A percentile compares a stretch with the other conserved stretches of the same genome.
phyloP scores from a whole-genome alignment of 1,139 yeast species.

The Zygoascus hellenicus region DNA sequence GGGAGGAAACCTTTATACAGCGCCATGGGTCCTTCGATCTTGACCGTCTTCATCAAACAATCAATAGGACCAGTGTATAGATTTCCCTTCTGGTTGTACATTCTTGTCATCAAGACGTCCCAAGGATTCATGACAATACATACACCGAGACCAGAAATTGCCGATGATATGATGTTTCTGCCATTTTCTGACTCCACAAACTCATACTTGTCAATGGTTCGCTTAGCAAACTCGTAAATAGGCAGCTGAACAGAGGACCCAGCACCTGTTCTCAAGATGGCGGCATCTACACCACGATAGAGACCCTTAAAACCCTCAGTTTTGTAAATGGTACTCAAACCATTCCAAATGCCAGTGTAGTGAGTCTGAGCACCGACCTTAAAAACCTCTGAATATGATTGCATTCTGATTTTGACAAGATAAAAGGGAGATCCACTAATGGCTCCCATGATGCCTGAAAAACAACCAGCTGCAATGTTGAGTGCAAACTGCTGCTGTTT shows the following conservation, averaged over 20 bases:
- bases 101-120: constrained; percentile 90
- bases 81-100: constrained; percentile 89
- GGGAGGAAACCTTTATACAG: constrained; percentile 94
- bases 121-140: constrained; percentile 96
- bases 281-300: constrained; percentile 92
- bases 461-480: constrained; percentile 76
- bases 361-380: constrained; percentile 90
- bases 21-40: constrained; percentile 78
- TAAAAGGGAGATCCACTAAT: constrained; percentile 85
- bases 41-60: constrained; percentile 76
- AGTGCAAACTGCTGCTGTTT: constrained; percentile 43
- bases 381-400: constrained; percentile 65
- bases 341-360: constrained; percentile 65
- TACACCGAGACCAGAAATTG: constrained; percentile 85
- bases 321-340: constrained; percentile 53
- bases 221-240: constrained; percentile 75
- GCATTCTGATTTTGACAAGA: constrained; percentile 92
- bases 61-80: constrained; percentile 83
- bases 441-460: constrained; percentile 88
- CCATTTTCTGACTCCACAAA: constrained; percentile 58
- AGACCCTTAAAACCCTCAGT: constrained; percentile 74
- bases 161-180: constrained; percentile 68
- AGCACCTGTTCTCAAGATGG: constrained; percentile 87
- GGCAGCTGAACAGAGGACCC: constrained; percentile 96
- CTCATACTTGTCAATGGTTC: constrained; percentile 45